A percentile compares a stretch with the other conserved stretches of the same genome.
These are phyloP conservation scores for Alternaria consortialis DNA, from an alignment of 2,329 filamentous ascomycete species.

Conservation along the genomic window DNA sequence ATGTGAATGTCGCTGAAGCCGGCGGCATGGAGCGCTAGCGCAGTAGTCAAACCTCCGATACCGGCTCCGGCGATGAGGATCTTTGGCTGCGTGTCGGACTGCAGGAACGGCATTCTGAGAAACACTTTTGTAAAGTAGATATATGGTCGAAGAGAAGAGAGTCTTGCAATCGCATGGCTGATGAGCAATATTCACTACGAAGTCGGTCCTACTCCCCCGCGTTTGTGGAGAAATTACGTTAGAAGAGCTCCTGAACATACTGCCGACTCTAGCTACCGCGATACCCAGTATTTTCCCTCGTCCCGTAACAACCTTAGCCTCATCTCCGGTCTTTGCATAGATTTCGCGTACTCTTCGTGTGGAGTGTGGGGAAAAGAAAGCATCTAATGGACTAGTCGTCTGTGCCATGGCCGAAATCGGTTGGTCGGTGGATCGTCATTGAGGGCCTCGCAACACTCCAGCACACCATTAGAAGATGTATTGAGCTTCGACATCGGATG, in stretches of 20 bases:
- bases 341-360: neutral
- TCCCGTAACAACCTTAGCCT: neutral
- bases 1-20: conserved; percentile 61
- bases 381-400: neutral
- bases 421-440: neutral
- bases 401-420: neutral
- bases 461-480: neutral
- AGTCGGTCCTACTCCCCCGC: neutral
- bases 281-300: neutral
- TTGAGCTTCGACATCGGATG: neutral
- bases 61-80: conserved; percentile 58
- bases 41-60: conserved; percentile 78
- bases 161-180: neutral
- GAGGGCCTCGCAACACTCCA: neutral
- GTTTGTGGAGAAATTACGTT: conserved; percentile 1
- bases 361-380: conserved; percentile 5
- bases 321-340: neutral
- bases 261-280: conserved; percentile 19
- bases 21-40: conserved; percentile 75
- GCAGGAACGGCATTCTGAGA: conserved; percentile 26
- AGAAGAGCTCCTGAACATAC: neutral
- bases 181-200: neutral
- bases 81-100: conserved; percentile 32
- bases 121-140: neutral
- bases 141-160: neutral